These are phyloP conservation scores for Coniochaeta ligniaria DNA, from an alignment of 2,329 filamentous ascomycete genomes.

Conservation along the genomic window DNA sequence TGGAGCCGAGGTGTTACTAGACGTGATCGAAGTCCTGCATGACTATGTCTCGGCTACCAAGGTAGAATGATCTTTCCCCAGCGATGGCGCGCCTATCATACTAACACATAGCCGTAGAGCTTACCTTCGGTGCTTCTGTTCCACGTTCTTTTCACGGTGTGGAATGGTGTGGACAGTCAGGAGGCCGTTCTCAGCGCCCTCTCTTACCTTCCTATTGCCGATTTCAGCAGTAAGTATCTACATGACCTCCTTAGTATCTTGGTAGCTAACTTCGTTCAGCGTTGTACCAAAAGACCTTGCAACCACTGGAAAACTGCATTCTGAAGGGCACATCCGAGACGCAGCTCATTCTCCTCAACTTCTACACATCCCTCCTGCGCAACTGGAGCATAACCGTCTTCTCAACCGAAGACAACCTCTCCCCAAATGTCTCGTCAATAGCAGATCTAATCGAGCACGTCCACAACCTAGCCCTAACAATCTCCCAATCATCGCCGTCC, in stretches of 20 bases:
- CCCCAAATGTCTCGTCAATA: constrained; percentile 28
- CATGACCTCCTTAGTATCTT: constrained; percentile 8
- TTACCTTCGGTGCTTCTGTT: constrained; percentile 44
- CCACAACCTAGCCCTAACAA: constrained; percentile 49
- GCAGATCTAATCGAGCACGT: constrained; percentile 38
- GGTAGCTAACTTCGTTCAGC: constrained; percentile 29
- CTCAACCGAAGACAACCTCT: constrained; percentile 26
- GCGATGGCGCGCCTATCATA: neutral
- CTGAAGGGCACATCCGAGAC: constrained; percentile 42
- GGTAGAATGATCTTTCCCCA: constrained; percentile 27
- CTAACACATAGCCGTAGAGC: constrained; percentile 23
- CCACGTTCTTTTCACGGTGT: constrained; percentile 44
- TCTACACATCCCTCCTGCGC: constrained; percentile 61
- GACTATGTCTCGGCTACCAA: constrained; percentile 51
- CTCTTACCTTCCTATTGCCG: constrained; percentile 43
- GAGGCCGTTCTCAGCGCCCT: constrained; percentile 51
- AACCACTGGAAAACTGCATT: constrained; percentile 42
- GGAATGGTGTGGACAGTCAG: constrained; percentile 53
- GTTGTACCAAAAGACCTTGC: constrained; percentile 39
- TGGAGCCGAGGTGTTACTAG: constrained; percentile 39
- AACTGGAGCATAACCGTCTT: constrained; percentile 46
- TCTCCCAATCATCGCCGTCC: constrained; percentile 44
- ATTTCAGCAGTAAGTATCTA: constrained; percentile 43
- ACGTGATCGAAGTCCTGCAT: constrained; percentile 47
- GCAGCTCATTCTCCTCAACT: constrained; percentile 52